A percentile compares a stretch with the other conserved stretches of the same genome.
Evolutionary conservation across 2,329 filamentous ascomycete species (phyloP).

Genomic region (Fusarium newnesense): DNA sequence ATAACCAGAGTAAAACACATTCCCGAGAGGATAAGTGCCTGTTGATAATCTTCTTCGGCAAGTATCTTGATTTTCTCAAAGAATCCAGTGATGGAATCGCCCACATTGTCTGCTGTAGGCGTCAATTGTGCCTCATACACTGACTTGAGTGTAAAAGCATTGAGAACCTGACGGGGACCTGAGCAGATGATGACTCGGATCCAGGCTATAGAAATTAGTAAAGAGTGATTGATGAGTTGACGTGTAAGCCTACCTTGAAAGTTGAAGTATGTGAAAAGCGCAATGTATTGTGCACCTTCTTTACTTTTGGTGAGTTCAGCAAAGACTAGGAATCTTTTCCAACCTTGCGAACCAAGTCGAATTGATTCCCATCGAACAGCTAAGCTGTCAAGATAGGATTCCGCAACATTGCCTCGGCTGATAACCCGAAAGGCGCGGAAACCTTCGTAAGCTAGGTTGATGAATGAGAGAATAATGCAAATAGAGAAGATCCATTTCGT

Average conservation of each 20-base stretch:
- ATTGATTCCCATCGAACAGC: slow-evolving; percentile 87
- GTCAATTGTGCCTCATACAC: slow-evolving; percentile 83
- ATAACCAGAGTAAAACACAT: slow-evolving; percentile 94
- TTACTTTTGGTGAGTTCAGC: slow-evolving; percentile 90
- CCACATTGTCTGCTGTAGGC: slow-evolving; percentile 60
- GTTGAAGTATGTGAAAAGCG: slow-evolving; percentile 89
- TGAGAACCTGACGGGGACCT: slow-evolving; percentile 90
- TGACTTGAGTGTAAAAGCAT: slow-evolving; percentile 87
- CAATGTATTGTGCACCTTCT: slow-evolving; percentile 90
- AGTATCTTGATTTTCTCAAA: slow-evolving; percentile 83
- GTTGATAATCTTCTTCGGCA: slow-evolving; percentile 77
- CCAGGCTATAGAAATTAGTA: slow-evolving; percentile 68
- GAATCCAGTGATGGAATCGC: slow-evolving; percentile 76
- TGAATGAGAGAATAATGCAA: slow-evolving; percentile 90
- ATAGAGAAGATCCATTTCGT: slow-evolving; percentile 95
- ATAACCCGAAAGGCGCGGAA: slow-evolving; percentile 84
- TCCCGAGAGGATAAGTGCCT: slow-evolving; percentile 84
- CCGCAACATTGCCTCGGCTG: slow-evolving; percentile 83
- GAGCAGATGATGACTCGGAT: slow-evolving; percentile 90
- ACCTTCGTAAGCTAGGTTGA: slow-evolving; percentile 84
- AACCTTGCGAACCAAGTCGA: slow-evolving; percentile 80
- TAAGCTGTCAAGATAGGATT: slow-evolving; percentile 89
- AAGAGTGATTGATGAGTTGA: not conserved
- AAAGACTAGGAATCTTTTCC: slow-evolving; percentile 91
- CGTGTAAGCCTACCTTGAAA: slow-evolving; percentile 64